Conservation (phyloP, 805 yeast genomes). For the Saitoella complicata region DNA sequence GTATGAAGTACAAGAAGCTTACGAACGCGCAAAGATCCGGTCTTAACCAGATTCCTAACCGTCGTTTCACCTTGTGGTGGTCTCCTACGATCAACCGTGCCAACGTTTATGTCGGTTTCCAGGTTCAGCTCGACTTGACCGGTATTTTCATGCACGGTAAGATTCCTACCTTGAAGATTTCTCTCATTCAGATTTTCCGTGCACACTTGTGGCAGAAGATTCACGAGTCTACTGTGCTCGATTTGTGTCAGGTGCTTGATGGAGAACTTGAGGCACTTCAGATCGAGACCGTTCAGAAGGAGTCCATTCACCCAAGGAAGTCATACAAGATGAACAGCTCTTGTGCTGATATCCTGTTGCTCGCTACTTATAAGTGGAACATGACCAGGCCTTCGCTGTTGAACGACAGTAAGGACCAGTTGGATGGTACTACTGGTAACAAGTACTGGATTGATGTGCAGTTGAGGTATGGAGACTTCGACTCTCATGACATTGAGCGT, state of each 20-base stretch:
- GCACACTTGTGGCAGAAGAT: slow-evolving; percentile 99
- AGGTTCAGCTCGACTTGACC: slow-evolving; percentile 88
- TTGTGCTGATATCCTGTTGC: slow-evolving; percentile 72
- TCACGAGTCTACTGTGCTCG: slow-evolving; percentile 88
- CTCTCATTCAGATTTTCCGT: slow-evolving; percentile 86
- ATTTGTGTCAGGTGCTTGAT: slow-evolving; percentile 81
- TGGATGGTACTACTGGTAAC: slow-evolving; percentile 36
- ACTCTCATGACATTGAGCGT: slow-evolving; percentile 89
- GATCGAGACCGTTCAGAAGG: slow-evolving; percentile 74
- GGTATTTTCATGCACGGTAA: slow-evolving; percentile 96
- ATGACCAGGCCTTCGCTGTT: slow-evolving; percentile 62
- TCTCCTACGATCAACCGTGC: slow-evolving; percentile 97
- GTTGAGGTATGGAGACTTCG: slow-evolving; percentile 90
- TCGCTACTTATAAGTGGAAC: slow-evolving; percentile 66
- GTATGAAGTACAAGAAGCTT: slow-evolving; percentile 80
- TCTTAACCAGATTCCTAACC: slow-evolving; percentile 89
- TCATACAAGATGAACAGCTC: slow-evolving; percentile 96
- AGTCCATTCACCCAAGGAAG: slow-evolving; percentile 90
- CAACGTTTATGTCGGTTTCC: slow-evolving; percentile 91
- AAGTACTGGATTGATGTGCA: slow-evolving; percentile 94
- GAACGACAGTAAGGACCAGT: slow-evolving; percentile 50
- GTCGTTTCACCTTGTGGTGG: slow-evolving; percentile 98
- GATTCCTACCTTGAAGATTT: slow-evolving; percentile 90
- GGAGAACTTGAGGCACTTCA: slow-evolving; percentile 68
- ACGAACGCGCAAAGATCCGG: slow-evolving; percentile 98